Evolutionary conservation across 2,329 filamentous ascomycete species (phyloP), one percentile per base, ranked within the genome.

Genomic region (Ciborinia camelliae): DNA sequence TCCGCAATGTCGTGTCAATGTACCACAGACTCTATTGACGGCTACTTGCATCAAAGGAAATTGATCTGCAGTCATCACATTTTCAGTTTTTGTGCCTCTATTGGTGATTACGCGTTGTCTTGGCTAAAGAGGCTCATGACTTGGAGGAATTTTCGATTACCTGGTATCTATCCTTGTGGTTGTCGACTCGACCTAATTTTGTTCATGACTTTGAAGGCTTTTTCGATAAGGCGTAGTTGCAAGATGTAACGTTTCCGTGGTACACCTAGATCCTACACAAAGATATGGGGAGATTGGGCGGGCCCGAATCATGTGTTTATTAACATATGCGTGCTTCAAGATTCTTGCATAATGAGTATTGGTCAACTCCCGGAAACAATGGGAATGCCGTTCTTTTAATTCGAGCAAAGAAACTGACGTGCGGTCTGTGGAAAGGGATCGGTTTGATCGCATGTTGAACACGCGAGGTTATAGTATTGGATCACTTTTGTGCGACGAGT

Each of bases 1-100:
- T 53, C 26, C 20, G 26, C 9, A 8, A 52, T 39, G 23, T 58
- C 26, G 62, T 63, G 62, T 32, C 35, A 32, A 45, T 30, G 62
- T 63, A 12, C 12, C 62, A 63, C 62, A 50, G 15, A 32, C 32
- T 58, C 52, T 63, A 63, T 59, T 35, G 62, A 63, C 62, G 62
- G 62, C 53, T 48, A 43, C 4, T 39, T 20, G 52, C 62, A 63
- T 63, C 10, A 15, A 8, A 18, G 43, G 41, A 57, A 30, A 50
- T 41, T 48, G 18, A 32, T 23, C 37, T 53, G 48, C 20, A 43
- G 37, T 53, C 8, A 28, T 14, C 45, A 14, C 15, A 35, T 32
- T 35, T 61, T 61, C 26, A 61, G 32, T 10, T 15, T 35, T 47
- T 32, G 30, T 59, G 55, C 30, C n/a, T 54, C 30, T 30, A 26